A percentile compares a stretch with the other conserved stretches of the same genome.
Evolutionary conservation across 192 early-diverging fungal genomes (phyloP).

Genomic region (Jimgerdemannia flammicorona): DNA sequence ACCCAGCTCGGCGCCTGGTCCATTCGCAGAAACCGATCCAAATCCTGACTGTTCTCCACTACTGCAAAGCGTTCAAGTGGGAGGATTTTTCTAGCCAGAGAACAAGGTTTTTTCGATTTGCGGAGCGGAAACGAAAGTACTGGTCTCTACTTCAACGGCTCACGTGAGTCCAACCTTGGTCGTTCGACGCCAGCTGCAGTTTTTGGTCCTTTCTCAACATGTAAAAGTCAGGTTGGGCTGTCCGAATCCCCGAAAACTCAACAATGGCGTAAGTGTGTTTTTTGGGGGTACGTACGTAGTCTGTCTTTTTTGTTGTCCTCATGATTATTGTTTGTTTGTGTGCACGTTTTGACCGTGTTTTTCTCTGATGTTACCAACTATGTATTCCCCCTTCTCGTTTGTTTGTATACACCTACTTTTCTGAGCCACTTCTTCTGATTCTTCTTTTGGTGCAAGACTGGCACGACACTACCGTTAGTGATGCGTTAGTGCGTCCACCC

Average conservation of each 20-base stretch:
- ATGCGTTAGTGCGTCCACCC: neutral
- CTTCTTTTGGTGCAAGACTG: neutral
- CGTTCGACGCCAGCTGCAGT: too few relatives aligned
- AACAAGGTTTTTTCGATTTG: neutral
- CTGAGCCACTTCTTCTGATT: neutral
- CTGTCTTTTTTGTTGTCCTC: neutral
- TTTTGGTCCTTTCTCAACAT: too few relatives aligned
- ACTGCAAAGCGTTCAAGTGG: too few relatives aligned
- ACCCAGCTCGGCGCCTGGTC: neutral
- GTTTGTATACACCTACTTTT: neutral
- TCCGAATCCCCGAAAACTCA: neutral
- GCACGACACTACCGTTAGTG: neutral
- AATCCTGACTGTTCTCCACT: neutral
- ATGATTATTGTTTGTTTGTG: neutral
- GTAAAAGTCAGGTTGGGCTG: too few relatives aligned
- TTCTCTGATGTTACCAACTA: neutral
- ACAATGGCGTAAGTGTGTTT: neutral
- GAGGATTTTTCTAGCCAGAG: too few relatives aligned
- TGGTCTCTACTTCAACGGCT: neutral
- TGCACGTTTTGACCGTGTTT: neutral
- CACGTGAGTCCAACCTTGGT: neutral
- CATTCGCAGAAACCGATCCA: neutral
- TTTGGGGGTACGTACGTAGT: neutral
- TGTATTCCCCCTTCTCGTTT: neutral
- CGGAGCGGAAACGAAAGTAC: neutral